These are phyloP conservation scores for Grosmannia huntii DNA, from an alignment of 2,329 filamentous ascomycete genomes.

Conservation along the genomic window DNA sequence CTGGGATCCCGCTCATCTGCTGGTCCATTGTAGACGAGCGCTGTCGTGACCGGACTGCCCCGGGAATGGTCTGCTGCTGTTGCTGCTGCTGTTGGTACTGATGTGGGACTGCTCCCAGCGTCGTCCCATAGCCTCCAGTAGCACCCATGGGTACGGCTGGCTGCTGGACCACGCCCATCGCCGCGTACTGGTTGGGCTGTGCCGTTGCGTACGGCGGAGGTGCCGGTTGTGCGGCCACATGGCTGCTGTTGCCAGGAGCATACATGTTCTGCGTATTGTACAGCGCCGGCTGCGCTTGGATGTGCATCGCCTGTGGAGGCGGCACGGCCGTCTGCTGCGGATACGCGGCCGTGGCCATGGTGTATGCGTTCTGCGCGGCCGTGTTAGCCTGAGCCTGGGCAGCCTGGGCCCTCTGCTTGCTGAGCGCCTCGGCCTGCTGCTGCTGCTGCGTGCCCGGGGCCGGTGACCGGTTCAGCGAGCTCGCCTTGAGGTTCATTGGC, in stretches of 20 bases:
- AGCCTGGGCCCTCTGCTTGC: slow-evolving; percentile 76
- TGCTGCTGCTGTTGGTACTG: slow-evolving; percentile 37
- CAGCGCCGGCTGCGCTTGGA: slow-evolving; percentile 39
- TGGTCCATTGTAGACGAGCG: slow-evolving; percentile 94
- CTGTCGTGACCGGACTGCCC: slow-evolving; percentile 56
- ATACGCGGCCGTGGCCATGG: slow-evolving; percentile 35
- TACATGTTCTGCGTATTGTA: slow-evolving; percentile 64
- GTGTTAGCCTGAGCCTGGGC: slow-evolving; percentile 59
- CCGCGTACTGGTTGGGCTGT: slow-evolving; percentile 57
- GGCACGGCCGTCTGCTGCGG: slow-evolving; percentile 7
- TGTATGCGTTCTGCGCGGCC: slow-evolving; percentile 54
- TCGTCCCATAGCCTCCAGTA: slow-evolving; percentile 42
- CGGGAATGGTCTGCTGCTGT: slow-evolving; percentile 58
- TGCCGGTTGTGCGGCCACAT: slow-evolving; percentile 50
- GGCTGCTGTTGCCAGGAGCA: slow-evolving; percentile 39
- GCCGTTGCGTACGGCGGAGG: slow-evolving; percentile 43
- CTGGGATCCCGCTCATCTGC: slow-evolving; percentile 82
- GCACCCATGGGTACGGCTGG: slow-evolving; percentile 52
- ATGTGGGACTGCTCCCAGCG: slow-evolving; percentile 21
- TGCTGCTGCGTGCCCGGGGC: slow-evolving; percentile 92
- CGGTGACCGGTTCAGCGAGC: slow-evolving; percentile 71
- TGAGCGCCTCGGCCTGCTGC: slow-evolving; percentile 84
- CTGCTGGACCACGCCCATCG: slow-evolving; percentile 56
- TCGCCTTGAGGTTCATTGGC: slow-evolving; percentile 89
- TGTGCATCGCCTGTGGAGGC: slow-evolving; percentile 15